Conservation (phyloP, 352 stramenopile species). For the Phytophthora podocarpi region DNA sequence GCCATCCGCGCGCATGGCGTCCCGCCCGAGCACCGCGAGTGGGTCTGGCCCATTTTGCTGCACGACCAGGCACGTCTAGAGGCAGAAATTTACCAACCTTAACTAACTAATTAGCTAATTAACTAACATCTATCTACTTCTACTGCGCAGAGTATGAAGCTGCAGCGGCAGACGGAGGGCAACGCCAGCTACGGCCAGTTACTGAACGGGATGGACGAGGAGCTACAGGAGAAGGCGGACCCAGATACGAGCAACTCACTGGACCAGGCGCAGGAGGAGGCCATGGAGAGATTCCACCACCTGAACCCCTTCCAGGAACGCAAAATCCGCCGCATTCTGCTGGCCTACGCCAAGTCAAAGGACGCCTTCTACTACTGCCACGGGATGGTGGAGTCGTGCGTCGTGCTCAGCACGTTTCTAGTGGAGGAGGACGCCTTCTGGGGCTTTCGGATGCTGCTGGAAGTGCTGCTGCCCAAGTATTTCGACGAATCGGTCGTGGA, state of each 20-base stretch:
- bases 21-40: constrained; percentile 73
- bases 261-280: constrained; percentile 75
- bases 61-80: constrained; percentile 47
- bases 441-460: constrained; percentile 73
- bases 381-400: constrained; percentile 83
- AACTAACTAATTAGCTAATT: background rate
- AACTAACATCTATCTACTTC: background rate
- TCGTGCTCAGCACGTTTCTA: constrained; percentile 77
- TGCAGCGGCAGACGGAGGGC: constrained; percentile 57
- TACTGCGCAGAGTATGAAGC: constrained; percentile 49
- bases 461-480: constrained; percentile 80
- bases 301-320: constrained; percentile 83
- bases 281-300: constrained; percentile 81
- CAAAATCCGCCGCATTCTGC: constrained; percentile 82
- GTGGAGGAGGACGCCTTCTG: constrained; percentile 83
- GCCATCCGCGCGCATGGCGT: constrained; percentile 63
- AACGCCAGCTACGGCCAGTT: constrained; percentile 61
- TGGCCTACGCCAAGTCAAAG: constrained; percentile 80
- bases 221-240: constrained; percentile 34
- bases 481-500: constrained; percentile 80
- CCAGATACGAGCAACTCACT: constrained; percentile 43
- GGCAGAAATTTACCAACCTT: background rate
- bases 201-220: constrained; percentile 40
- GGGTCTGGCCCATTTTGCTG: constrained; percentile 78
- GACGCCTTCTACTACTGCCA: constrained; percentile 84